These are phyloP conservation scores for Lagerstroemia speciosa DNA, from an alignment of 345 rosid species.

Conservation along the genomic window DNA sequence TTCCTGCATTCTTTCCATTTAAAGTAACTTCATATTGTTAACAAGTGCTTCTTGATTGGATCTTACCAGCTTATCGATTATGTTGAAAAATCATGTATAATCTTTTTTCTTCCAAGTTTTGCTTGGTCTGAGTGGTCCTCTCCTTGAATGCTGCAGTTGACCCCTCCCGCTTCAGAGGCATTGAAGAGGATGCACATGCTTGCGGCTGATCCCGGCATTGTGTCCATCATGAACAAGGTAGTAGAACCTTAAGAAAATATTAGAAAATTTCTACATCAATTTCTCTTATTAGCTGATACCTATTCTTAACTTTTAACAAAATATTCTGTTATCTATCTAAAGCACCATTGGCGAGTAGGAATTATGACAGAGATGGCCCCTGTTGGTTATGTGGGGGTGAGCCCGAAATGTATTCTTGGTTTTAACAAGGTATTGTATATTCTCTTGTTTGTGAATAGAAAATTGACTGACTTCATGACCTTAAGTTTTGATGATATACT, in stretches of 20 bases:
- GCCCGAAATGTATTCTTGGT: conserved; percentile 80
- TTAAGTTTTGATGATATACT: not conserved
- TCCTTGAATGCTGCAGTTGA: conserved; percentile 32
- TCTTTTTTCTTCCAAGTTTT: not conserved
- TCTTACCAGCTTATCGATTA: not conserved
- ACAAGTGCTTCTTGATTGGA: not conserved
- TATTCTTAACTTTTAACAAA: conserved; percentile 1
- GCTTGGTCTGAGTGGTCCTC: not conserved
- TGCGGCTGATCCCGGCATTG: conserved; percentile 91
- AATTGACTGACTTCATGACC: not conserved
- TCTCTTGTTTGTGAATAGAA: not conserved
- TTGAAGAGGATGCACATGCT: conserved; percentile 92
- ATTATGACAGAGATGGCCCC: conserved; percentile 97
- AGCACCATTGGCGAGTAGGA: conserved; percentile 87
- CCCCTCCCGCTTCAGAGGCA: conserved; percentile 83
- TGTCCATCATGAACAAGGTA: conserved; percentile 90
- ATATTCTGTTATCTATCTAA: conserved; percentile 11
- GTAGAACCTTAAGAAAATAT: not conserved
- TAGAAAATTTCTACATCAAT: not conserved
- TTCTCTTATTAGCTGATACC: conserved; percentile 1
- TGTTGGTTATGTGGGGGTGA: conserved; percentile 91
- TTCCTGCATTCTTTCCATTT: not conserved
- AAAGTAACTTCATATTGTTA: not conserved
- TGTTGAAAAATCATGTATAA: not conserved
- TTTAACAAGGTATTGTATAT: conserved; percentile 56